Percentiles rank a stretch among this genome's conserved stretches.
Evolutionary conservation across 1,139 yeast genomes (phyloP).

Genomic region (Lodderomyces parapsilosis): DNA sequence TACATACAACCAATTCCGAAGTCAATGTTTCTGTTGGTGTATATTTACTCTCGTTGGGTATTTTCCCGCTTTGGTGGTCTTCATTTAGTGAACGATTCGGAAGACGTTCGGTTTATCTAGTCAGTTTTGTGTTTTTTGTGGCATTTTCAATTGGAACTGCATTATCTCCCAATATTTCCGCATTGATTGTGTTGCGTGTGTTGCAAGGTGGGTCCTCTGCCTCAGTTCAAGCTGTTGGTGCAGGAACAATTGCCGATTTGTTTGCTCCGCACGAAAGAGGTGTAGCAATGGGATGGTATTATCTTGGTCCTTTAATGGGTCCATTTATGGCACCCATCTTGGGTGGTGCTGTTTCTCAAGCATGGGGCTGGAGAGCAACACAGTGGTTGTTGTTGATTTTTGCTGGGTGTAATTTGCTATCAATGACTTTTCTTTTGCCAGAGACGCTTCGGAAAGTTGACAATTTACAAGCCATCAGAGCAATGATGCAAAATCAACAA

Average conservation of each 20-base stretch:
- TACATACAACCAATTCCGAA: slow-evolving; percentile 55
- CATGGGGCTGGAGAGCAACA: slow-evolving; percentile 88
- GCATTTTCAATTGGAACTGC: slow-evolving; percentile 76
- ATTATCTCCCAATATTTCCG: slow-evolving; percentile 56
- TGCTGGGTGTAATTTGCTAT: slow-evolving; percentile 52
- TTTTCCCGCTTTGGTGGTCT: slow-evolving; percentile 91
- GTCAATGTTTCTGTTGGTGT: slow-evolving; percentile 82
- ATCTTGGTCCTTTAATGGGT: slow-evolving; percentile 79
- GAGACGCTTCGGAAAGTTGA: slow-evolving; percentile 70
- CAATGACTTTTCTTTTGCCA: slow-evolving; percentile 61
- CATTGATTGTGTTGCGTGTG: slow-evolving; percentile 67
- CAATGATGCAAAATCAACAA: slow-evolving; percentile 25
- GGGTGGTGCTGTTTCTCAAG: slow-evolving; percentile 72
- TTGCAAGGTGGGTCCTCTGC: slow-evolving; percentile 82
- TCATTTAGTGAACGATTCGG: slow-evolving; percentile 75
- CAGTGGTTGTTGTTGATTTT: slow-evolving; percentile 80
- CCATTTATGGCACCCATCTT: slow-evolving; percentile 79
- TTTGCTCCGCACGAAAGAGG: slow-evolving; percentile 72
- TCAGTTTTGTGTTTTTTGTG: slow-evolving; percentile 62
- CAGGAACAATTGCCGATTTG: slow-evolving; percentile 81
- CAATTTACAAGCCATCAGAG: slow-evolving; percentile 46
- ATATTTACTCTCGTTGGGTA: slow-evolving; percentile 69
- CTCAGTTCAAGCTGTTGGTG: slow-evolving; percentile 86
- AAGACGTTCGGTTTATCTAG: slow-evolving; percentile 67
- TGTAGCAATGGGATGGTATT: slow-evolving; percentile 75